Conservation (phyloP, 306 rosid genomes). For the Cucumis cinereus region DNA sequence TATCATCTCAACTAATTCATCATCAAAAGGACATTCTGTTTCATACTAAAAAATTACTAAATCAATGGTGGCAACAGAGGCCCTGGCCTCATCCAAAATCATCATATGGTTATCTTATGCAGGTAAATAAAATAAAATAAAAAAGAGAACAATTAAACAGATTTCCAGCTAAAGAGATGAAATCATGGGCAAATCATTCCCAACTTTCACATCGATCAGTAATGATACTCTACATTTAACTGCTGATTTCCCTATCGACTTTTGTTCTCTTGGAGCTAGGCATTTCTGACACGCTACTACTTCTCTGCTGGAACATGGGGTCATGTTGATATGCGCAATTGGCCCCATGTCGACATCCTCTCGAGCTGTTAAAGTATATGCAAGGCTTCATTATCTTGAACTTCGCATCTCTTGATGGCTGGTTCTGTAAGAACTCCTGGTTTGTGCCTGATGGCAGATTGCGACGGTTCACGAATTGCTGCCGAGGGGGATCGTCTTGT, state of each 20-base stretch:
- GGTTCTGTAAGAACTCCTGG: constrained; percentile 36
- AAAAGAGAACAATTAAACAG: not conserved
- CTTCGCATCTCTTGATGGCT: constrained; percentile 44
- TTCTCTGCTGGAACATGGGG: constrained; percentile 38
- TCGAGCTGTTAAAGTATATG: constrained; percentile 70
- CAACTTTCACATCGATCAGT: not conserved
- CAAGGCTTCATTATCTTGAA: constrained; percentile 88
- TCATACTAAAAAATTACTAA: not conserved
- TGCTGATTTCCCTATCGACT: constrained; percentile 72
- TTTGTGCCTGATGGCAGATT: constrained; percentile 30
- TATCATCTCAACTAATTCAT: not conserved
- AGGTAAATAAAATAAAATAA: not conserved
- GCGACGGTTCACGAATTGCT: constrained; percentile 25
- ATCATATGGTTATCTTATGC: not conserved
- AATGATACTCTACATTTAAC: constrained; percentile 16
- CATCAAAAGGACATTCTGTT: not conserved
- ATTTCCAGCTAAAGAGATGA: not conserved
- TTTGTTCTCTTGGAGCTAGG: constrained; percentile 66
- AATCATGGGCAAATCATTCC: not conserved
- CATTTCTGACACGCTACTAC: constrained; percentile 31
- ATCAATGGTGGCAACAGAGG: not conserved
- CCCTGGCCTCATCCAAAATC: not conserved
- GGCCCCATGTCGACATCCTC: constrained; percentile 85
- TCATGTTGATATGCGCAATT: constrained; percentile 82
- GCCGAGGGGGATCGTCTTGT: constrained; percentile 38